Conservation (phyloP, 2,329 filamentous ascomycete species). For the Colletotrichum coccodes region DNA sequence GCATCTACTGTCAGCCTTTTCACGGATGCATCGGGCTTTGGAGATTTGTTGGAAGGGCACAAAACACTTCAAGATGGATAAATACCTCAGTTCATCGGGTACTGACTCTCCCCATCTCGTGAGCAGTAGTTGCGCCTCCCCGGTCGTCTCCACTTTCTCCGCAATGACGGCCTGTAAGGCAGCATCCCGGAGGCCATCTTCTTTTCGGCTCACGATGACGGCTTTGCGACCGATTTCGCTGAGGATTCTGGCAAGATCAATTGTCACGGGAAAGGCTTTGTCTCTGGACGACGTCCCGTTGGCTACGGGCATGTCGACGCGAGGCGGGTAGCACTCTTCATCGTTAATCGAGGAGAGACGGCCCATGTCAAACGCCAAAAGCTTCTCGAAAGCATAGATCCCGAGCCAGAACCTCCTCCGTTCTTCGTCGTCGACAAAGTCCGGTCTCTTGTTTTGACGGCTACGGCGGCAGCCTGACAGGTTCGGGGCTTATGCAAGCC, state of each 20-base stretch:
- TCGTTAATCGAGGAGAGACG: conserved; percentile 24
- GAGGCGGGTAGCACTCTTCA: conserved; percentile 13
- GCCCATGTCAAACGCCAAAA: conserved; percentile 24
- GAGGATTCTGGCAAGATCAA: conserved; percentile 16
- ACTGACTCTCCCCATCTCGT: conserved; percentile 28
- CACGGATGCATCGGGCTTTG: too few relatives aligned
- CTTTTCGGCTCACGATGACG: conserved; percentile 11
- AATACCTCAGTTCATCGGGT: conserved; percentile 23
- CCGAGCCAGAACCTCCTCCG: conserved; percentile 14
- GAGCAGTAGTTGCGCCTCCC: conserved; percentile 20
- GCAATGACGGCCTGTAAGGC: conserved; percentile 10
- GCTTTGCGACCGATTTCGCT: conserved; percentile 26
- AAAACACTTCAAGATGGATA: neutral
- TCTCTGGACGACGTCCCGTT: neutral
- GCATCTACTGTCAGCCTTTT: neutral
- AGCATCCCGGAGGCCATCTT: conserved; percentile 5
- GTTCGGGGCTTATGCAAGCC: conserved; percentile 35
- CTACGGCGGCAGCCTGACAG: neutral
- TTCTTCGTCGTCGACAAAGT: conserved; percentile 6
- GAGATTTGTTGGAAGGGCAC: neutral
- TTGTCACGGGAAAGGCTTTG: neutral
- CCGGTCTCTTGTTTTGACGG: neutral
- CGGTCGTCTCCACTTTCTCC: conserved; percentile 24
- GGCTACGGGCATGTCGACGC: neutral
- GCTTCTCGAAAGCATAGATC: conserved; percentile 20